phyloP scores from a whole-genome alignment of 2,329 filamentous ascomycete species.

The Ceratocystiopsis minuta region DNA sequence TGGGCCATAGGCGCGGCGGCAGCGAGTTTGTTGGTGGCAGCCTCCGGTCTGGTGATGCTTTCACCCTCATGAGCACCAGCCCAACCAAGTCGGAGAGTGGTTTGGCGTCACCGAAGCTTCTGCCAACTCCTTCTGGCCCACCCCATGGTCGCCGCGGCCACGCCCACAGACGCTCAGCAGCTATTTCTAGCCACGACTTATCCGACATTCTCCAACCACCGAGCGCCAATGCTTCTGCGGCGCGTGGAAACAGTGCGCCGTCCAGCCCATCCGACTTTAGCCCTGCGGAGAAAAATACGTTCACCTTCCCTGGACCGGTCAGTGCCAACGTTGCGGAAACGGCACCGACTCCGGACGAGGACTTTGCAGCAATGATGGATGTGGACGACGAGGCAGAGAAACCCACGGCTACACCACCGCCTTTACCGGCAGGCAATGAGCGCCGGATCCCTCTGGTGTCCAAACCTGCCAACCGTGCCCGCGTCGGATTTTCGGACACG shows the following conservation, averaged over 20 bases:
- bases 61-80: slow-evolving; percentile 47
- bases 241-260: slow-evolving; percentile 44
- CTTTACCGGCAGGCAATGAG: no score
- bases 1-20: slow-evolving; percentile 61
- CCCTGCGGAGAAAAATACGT: slow-evolving; percentile 18
- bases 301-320: slow-evolving; percentile 10
- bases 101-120: slow-evolving; percentile 38
- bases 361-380: slow-evolving; percentile 1
- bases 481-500: slow-evolving; percentile 71
- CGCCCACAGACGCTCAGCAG: slow-evolving; percentile 62
- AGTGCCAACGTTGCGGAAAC: not conserved
- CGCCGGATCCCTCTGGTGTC: no score
- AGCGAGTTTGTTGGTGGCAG: slow-evolving; percentile 79
- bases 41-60: slow-evolving; percentile 36
- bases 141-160: slow-evolving; percentile 43
- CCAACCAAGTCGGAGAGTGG: slow-evolving; percentile 47
- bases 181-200: slow-evolving; percentile 71
- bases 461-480: slow-evolving; percentile 27
- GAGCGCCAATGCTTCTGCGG: slow-evolving; percentile 27
- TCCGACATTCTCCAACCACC: slow-evolving; percentile 46
- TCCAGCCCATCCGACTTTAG: slow-evolving; percentile 38
- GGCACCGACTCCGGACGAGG: slow-evolving; percentile 6
- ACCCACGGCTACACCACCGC: no score
- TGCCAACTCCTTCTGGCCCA: slow-evolving; percentile 16
- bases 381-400: slow-evolving; percentile 1